Base-by-base conservation (phyloP, 1,284 basidiomycete genomes). In the Ustilago xerochloae region DNA sequence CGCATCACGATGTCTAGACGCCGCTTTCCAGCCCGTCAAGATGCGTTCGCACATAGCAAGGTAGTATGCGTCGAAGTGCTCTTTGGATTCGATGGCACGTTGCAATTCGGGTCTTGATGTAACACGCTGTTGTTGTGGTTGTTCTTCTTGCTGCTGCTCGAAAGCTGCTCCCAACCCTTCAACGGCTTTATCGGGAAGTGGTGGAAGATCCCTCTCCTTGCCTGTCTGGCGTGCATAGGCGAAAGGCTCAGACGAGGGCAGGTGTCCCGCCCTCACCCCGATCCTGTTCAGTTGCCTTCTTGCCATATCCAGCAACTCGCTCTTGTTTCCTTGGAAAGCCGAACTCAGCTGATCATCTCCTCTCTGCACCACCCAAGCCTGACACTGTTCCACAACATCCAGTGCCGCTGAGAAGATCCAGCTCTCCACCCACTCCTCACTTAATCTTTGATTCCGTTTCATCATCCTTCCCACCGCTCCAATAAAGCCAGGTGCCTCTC, bases 331-430 rank as follows among this genome's bases (percentile, higher is more conserved):
- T 22, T 85, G 81, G 39, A 81, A 79, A 0, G 77, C 69, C 0
- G 75, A 62, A 35, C 61, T 77, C 26, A 80, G 58, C 47, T 73
- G 74, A 33, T 76, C 63, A 24, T 72, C 41, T 12, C 77, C 65
- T 41, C 72, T 60, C 47, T 77, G 78, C 9, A 80, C 68, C 15
- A 82, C 88, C 93, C 93, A 95, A 4, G 87, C 85, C 78, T 94
- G 92, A 78, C 91, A 93, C 77, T 91, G 90, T 18, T 93, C 90
- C 13, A 96, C 90, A 41, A 92, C 90, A 77, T 92, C 93, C 56
- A 96, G 87, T 22, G 93, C 91, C 1, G 94, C 93, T 10, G 92
- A 93, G 84, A 94, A 98, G 22, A 90, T 92, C 96, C 97, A 99
- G 0, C 92, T 91, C 84, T 97, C 93, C 38, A 97, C 87, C n/a